phyloP scores from a whole-genome alignment of 2,329 filamentous ascomycete species.

The Incumbomyces delicatus region DNA sequence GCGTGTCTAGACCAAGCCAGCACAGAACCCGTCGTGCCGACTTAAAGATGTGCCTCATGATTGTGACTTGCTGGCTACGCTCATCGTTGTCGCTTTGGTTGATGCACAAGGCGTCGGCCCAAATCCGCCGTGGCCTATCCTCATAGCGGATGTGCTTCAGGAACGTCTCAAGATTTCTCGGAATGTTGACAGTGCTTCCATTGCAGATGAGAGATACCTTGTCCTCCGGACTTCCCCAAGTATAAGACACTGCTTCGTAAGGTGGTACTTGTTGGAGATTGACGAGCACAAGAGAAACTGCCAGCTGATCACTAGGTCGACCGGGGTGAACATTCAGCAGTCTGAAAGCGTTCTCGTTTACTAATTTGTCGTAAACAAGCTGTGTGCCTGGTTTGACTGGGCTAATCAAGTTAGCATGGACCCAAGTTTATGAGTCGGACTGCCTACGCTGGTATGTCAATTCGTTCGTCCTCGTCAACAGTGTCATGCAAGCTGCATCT shows the following conservation, averaged over 20 bases:
- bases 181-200: background rate
- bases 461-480: too few relatives aligned
- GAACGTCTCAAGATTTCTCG: background rate
- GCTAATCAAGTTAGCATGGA: too few relatives aligned
- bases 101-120: constrained; percentile 16
- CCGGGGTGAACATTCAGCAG: background rate
- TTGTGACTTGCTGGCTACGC: constrained; percentile 8
- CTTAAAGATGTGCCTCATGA: constrained; percentile 11
- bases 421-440: too few relatives aligned
- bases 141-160: background rate
- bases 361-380: background rate
- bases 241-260: background rate
- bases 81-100: constrained; percentile 13
- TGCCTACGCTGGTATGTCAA: too few relatives aligned
- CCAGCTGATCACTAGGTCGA: background rate
- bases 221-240: background rate
- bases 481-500: too few relatives aligned
- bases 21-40: background rate
- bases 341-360: background rate
- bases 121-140: constrained; percentile 1
- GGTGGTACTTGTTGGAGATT: background rate
- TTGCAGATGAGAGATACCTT: background rate
- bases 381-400: too few relatives aligned
- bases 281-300: background rate
- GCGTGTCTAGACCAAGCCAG: background rate